phyloP scores from a whole-genome alignment of 2,329 filamentous ascomycete species.

The Curvularia lunata region DNA sequence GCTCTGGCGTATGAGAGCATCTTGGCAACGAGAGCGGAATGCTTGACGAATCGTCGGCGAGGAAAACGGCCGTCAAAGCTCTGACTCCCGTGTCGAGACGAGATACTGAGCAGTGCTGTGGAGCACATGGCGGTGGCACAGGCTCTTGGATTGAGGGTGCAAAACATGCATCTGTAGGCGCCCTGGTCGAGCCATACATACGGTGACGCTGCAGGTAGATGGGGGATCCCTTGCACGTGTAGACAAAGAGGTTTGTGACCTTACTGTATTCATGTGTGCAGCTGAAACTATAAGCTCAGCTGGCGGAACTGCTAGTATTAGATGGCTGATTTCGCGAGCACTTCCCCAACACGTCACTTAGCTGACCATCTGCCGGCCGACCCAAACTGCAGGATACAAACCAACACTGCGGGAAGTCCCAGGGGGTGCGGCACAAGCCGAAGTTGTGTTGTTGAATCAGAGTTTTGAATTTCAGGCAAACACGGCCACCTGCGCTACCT shows the following conservation, averaged over 20 bases:
- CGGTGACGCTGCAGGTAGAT: constrained; percentile 17
- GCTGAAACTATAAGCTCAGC: constrained; percentile 34
- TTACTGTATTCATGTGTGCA: constrained; percentile 26
- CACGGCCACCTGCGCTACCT: constrained; percentile 43
- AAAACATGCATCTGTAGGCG: constrained; percentile 16
- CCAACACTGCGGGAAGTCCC: not conserved
- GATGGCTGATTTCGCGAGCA: constrained; percentile 14
- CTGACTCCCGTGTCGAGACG: constrained; percentile 13
- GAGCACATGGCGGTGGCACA: constrained; percentile 36
- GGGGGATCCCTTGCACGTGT: constrained; percentile 24
- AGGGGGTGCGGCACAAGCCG: constrained; percentile 10
- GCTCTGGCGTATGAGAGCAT: constrained; percentile 20
- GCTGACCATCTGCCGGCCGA: not conserved
- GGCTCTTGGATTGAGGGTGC: constrained; percentile 14
- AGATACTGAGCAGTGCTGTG: constrained; percentile 18
- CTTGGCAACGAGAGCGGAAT: constrained; percentile 13
- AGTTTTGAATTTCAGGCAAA: constrained; percentile 23
- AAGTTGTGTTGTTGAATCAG: constrained; percentile 17
- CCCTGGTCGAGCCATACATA: constrained; percentile 20
- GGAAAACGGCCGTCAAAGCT: constrained; percentile 18
- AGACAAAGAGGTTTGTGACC: constrained; percentile 24
- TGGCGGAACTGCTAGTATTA: constrained; percentile 22
- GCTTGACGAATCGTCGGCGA: constrained; percentile 25
- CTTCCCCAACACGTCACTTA: constrained; percentile 3
- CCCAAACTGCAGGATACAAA: not conserved